phyloP scores from a whole-genome alignment of 1,139 yeast genomes.

The Blastobotrys ciferrii region DNA sequence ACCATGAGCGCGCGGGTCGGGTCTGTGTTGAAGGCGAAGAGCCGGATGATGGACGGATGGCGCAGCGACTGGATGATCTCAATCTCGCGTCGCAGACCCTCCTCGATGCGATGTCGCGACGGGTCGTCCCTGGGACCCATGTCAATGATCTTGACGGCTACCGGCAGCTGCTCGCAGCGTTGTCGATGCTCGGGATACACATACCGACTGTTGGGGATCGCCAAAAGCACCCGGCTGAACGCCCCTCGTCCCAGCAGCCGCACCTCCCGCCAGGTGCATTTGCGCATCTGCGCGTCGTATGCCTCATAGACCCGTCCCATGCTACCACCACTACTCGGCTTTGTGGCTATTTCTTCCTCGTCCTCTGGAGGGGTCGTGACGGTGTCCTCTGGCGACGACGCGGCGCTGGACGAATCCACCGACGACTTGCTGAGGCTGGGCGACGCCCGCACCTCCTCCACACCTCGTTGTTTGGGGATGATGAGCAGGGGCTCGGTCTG shows the following conservation, averaged over 20 bases:
- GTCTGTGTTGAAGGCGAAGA: constrained; percentile 39
- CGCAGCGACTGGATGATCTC: constrained; percentile 47
- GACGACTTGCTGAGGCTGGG: not conserved
- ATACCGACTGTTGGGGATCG: constrained; percentile 32
- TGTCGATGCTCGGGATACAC: constrained; percentile 42
- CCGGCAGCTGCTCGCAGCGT: constrained; percentile 33
- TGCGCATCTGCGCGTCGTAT: constrained; percentile 26
- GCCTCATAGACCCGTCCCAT: constrained; percentile 31
- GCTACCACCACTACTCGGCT: no score
- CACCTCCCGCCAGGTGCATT: constrained; percentile 37
- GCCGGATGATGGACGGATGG: constrained; percentile 45
- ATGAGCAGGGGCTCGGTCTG: not conserved
- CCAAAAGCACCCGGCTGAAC: constrained; percentile 41
- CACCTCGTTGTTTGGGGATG: not conserved
- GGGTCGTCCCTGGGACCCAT: constrained; percentile 21
- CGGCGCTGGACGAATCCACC: not conserved
- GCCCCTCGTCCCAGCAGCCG: constrained; percentile 41
- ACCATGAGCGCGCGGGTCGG: constrained; percentile 48
- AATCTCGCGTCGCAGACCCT: constrained; percentile 72
- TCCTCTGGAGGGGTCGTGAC: constrained; percentile 2
- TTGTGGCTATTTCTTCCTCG: not conserved
- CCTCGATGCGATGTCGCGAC: constrained; percentile 55
- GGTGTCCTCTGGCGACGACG: not conserved
- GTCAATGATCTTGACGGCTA: constrained; percentile 41
- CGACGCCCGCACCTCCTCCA: not conserved